A percentile compares a stretch with the other conserved stretches of the same genome.
Conservation (phyloP, 257 asterid genomes). For the Rubia yunnanensis region DNA sequence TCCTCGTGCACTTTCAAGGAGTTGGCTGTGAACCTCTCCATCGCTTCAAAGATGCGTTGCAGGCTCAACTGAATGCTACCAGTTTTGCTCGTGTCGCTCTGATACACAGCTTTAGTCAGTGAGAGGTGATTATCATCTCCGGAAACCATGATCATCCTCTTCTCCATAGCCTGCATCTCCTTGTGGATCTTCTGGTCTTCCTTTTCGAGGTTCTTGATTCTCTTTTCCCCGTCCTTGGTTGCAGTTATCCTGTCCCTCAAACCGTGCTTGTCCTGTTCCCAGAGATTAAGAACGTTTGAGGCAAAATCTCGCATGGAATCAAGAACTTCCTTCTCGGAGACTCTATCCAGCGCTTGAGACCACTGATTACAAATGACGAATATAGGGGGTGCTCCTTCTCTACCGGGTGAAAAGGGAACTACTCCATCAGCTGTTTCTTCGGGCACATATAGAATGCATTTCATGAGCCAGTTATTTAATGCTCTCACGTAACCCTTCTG, state of each 20-base stretch:
- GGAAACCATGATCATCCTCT: constrained; percentile 46
- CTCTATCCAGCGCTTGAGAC: constrained; percentile 68
- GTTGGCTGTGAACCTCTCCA: constrained; percentile 63
- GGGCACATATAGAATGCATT: constrained; percentile 80
- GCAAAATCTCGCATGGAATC: constrained; percentile 69
- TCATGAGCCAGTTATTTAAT: constrained; percentile 80
- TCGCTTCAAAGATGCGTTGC: constrained; percentile 74
- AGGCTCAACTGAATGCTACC: constrained; percentile 65
- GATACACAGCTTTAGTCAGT: constrained; percentile 56
- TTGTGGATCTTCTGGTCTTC: constrained; percentile 83
- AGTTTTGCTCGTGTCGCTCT: constrained; percentile 65
- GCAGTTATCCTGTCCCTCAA: constrained; percentile 61
- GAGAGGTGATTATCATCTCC: constrained; percentile 38
- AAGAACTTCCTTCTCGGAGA: constrained; percentile 79
- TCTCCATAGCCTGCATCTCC: constrained; percentile 77
- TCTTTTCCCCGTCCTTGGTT: constrained; percentile 59
- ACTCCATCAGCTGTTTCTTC: constrained; percentile 88
- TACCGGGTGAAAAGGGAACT: constrained; percentile 88
- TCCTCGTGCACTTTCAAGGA: constrained; percentile 74
- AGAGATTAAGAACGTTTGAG: constrained; percentile 54
- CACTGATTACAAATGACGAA: constrained; percentile 76
- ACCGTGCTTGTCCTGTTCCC: constrained; percentile 75
- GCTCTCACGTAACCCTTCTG: constrained; percentile 72
- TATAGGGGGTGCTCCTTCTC: constrained; percentile 88
- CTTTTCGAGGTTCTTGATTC: constrained; percentile 64